Conservation (phyloP, 2,329 filamentous ascomycete species). For the Colletotrichum sp. region DNA sequence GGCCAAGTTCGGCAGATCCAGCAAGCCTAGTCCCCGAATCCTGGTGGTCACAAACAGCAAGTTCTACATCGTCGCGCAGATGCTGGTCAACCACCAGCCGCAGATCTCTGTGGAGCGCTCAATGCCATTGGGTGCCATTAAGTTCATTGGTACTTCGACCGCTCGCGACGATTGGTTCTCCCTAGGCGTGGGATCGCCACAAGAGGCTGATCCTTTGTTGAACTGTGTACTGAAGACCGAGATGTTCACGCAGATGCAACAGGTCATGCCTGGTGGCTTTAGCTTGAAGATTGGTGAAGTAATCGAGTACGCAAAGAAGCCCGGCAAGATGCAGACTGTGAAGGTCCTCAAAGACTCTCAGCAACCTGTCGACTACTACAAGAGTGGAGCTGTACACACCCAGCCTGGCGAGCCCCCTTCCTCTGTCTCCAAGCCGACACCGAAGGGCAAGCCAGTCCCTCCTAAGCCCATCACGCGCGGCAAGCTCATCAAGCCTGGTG, state of each 20-base stretch:
- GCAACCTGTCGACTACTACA: slow-evolving; percentile 82
- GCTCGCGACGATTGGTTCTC: slow-evolving; percentile 97
- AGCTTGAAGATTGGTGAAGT: slow-evolving; percentile 82
- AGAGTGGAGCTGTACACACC: slow-evolving; percentile 90
- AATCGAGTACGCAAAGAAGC: slow-evolving; percentile 98
- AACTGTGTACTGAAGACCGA: slow-evolving; percentile 97
- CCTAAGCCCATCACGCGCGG: slow-evolving; percentile 91
- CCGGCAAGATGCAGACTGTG: slow-evolving; percentile 85
- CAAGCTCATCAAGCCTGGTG: slow-evolving; percentile 89
- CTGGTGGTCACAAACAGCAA: slow-evolving; percentile 85
- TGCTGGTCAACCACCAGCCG: slow-evolving; percentile 80
- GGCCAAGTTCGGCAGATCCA: slow-evolving; percentile 94
- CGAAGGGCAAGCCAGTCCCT: slow-evolving; percentile 84
- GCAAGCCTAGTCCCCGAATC: slow-evolving; percentile 87
- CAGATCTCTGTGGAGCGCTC: slow-evolving; percentile 83
- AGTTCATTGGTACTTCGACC: slow-evolving; percentile 81
- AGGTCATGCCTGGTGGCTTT: slow-evolving; percentile 78
- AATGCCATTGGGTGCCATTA: slow-evolving; percentile 85
- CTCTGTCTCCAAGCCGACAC: slow-evolving; percentile 83
- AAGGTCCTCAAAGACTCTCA: slow-evolving; percentile 90
- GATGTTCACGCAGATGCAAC: slow-evolving; percentile 90
- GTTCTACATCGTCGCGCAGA: slow-evolving; percentile 88
- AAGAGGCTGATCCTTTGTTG: slow-evolving; percentile 91
- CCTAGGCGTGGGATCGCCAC: slow-evolving; percentile 84
- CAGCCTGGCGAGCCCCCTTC: slow-evolving; percentile 82